These are phyloP conservation scores for Globisporangium canariense DNA, from an alignment of 352 stramenopile genomes.

Conservation along the genomic window DNA sequence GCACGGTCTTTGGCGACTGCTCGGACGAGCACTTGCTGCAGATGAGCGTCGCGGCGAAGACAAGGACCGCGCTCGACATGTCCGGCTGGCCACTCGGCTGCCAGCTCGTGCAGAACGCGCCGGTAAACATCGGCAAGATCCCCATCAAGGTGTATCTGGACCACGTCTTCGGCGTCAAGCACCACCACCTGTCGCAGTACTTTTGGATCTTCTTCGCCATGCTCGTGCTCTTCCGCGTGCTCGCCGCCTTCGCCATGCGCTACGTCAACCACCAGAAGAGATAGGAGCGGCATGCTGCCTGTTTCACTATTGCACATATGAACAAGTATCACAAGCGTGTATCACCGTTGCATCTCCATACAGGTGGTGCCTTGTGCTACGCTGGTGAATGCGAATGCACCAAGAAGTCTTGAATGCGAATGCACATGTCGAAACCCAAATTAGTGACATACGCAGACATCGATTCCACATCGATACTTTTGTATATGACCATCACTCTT, in stretches of 20 bases:
- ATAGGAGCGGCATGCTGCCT: background rate
- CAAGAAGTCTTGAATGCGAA: too few relatives aligned
- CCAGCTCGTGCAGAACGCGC: constrained; percentile 45
- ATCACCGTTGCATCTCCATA: too few relatives aligned
- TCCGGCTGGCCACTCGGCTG: constrained; percentile 41
- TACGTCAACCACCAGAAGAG: constrained; percentile 22
- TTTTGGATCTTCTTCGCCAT: constrained; percentile 47
- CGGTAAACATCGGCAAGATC: constrained; percentile 32
- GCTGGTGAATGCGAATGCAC: too few relatives aligned
- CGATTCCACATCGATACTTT: too few relatives aligned
- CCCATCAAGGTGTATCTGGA: constrained; percentile 60
- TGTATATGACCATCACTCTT: too few relatives aligned
- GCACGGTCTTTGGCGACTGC: constrained; percentile 29
- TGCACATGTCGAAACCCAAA: too few relatives aligned
- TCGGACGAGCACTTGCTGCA: constrained; percentile 18
- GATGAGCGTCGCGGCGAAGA: background rate
- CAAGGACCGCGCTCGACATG: constrained; percentile 23
- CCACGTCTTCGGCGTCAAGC: constrained; percentile 47
- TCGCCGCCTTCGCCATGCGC: constrained; percentile 34
- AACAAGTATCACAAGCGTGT: background rate
- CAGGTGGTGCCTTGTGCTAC: too few relatives aligned
- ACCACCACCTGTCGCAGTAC: constrained; percentile 41
- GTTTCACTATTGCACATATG: background rate
- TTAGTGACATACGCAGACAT: too few relatives aligned
- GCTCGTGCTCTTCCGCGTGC: constrained; percentile 45